Conservation (phyloP, 1,284 basidiomycete genomes). For the Ustilago xerochloae region DNA sequence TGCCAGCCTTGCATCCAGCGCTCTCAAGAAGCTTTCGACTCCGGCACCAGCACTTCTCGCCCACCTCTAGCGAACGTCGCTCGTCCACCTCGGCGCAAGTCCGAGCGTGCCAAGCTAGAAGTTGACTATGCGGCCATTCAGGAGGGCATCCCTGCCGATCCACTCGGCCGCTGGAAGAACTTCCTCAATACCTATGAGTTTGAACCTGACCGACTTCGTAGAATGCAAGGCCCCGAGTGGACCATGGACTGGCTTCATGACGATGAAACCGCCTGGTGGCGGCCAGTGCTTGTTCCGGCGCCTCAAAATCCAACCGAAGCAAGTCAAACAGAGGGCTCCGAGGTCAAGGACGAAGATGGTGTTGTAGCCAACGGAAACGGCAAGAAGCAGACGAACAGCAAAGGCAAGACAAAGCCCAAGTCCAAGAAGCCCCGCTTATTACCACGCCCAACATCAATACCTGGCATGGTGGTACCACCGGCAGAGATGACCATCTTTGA, state of each 20-base stretch:
- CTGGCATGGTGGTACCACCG: conserved; percentile 81
- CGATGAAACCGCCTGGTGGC: conserved; percentile 34
- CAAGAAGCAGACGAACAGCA: neutral
- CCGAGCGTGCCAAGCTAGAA: conserved; percentile 33
- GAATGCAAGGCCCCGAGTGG: conserved; percentile 49
- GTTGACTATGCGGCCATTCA: conserved; percentile 63
- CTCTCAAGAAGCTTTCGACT: conserved; percentile 15
- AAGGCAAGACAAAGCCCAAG: neutral
- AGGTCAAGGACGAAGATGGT: conserved; percentile 1
- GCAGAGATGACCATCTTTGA: conserved; percentile 78
- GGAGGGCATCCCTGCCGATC: conserved; percentile 57
- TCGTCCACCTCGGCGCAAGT: conserved; percentile 44
- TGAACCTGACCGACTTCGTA: conserved; percentile 36
- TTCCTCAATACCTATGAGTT: conserved; percentile 42
- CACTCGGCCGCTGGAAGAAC: conserved; percentile 48
- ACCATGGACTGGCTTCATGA: conserved; percentile 54
- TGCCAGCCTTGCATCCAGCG: conserved; percentile 44
- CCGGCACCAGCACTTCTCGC: conserved; percentile 20
- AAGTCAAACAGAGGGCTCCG: neutral
- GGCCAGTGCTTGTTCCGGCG: conserved; percentile 52
- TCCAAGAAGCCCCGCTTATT: conserved; percentile 19
- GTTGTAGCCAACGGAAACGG: neutral
- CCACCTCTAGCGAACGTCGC: conserved; percentile 31
- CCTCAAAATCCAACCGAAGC: neutral
- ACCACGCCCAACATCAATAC: conserved; percentile 36